Base-by-base conservation (phyloP, 331 rosid genomes). In the Telfairia occidentalis region DNA sequence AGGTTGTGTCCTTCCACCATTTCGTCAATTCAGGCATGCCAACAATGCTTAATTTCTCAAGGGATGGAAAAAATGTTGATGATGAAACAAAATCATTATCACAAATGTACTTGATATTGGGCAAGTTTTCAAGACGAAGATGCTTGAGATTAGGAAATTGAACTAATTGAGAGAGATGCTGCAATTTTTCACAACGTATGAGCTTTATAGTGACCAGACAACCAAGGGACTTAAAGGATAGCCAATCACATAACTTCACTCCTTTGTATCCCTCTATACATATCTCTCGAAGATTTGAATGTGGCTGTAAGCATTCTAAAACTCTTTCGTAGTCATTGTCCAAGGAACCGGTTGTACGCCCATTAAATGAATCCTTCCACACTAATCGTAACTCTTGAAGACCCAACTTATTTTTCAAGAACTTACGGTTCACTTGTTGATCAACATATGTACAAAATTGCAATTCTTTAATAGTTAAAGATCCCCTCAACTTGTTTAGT, bases 111-210 rank as follows among this genome's bases (percentile, higher is more conserved):
- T 60, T 43, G 7, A 32, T 24, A 35, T 13, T 5, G 0, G 23
- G 35, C 7, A 60, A 60, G 6, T 11, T 13, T 30, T 16, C 0
- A 32, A 60, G 43, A 30, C 12, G 0, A 8, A 60, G 43, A 30
- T 60, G 43, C 34, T 29, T 32, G 69, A 60, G 69, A n/a, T 12
- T 38, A 38, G 73, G 73, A 66, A 38, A 66, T 66, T 40, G 73
- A 66, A 23, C 35, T 11, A 66, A 66, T 38, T 7, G 30, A 10
- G 53, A 34, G 21, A 66, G 73, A 5, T 13, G 35, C 11, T 37
- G 21, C 35, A 66, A 37, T 40, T 19, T 66, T 0, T 1, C 1
- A 5, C 73, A 66, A 2, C 0, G 0, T 12, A 5, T 10, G 12
- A 66, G 29, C 12, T 66, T 1, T 19, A 66, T 21, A 21, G 0